These are phyloP conservation scores for Cryptosporidium sp. DNA, from an alignment of 169 alveolate genomes.

Conservation along the genomic window DNA sequence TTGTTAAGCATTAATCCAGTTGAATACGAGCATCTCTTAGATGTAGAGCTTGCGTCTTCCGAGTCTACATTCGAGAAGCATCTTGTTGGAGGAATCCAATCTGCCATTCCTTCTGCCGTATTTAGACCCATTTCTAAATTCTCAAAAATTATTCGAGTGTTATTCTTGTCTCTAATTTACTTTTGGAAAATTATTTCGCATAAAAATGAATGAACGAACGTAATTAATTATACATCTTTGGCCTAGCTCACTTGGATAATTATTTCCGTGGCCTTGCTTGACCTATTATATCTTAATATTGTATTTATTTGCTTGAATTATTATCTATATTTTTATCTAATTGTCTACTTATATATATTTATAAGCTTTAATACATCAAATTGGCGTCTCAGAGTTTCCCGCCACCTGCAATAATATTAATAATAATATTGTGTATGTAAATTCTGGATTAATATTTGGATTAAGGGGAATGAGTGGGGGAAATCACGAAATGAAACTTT, in stretches of 20 bases:
- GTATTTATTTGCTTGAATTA: not conserved
- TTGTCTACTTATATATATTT: not conserved
- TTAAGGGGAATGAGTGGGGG: not conserved
- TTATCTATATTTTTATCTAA: not conserved
- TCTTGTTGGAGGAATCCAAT: conserved; percentile 70
- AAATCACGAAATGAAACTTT: not conserved
- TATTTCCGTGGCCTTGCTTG: not conserved
- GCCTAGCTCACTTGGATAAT: not conserved
- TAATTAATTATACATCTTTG: not conserved
- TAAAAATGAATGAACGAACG: not conserved
- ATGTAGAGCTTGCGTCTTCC: not conserved
- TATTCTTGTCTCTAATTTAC: not conserved
- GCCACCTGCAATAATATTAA: not conserved
- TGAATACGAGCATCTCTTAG: conserved; percentile 38
- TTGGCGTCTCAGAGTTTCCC: conserved; percentile 33
- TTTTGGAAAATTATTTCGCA: not conserved
- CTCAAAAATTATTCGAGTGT: no score
- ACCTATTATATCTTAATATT: not conserved
- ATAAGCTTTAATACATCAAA: not conserved
- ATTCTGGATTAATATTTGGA: not conserved
- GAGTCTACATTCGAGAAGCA: not conserved
- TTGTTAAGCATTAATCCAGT: conserved; percentile 58
- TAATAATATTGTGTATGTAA: no score
- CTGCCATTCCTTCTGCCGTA: conserved; percentile 57
- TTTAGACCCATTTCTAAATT: conserved; percentile 39